phyloP scores from a whole-genome alignment of 2,329 filamentous ascomycete species.

The Metarhizium guizhouense region DNA sequence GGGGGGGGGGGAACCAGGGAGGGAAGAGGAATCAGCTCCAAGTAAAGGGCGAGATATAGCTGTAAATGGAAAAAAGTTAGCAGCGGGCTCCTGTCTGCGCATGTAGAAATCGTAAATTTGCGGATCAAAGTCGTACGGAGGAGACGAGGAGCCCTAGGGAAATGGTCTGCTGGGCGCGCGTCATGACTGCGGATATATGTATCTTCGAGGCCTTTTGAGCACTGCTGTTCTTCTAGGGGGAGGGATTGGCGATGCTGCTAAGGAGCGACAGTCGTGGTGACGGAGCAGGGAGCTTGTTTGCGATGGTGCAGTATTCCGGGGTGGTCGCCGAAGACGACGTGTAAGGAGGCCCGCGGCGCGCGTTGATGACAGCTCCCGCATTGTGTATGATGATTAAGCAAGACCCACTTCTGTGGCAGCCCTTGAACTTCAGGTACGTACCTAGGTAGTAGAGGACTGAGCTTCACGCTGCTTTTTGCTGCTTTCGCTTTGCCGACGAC shows the following conservation, averaged over 20 bases:
- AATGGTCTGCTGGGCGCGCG: conserved; percentile 86
- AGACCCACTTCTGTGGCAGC: not conserved
- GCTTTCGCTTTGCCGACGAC: too few species aligned
- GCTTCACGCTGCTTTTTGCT: too few species aligned
- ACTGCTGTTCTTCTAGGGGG: not conserved
- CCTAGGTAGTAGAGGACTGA: not conserved
- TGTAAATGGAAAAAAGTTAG: conserved; percentile 35
- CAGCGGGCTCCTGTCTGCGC: conserved; percentile 8
- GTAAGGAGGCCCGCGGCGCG: conserved; percentile 4
- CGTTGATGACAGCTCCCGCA: conserved; percentile 3
- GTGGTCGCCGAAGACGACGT: not conserved
- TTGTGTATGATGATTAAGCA: conserved; percentile 5
- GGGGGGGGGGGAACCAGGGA: too few species aligned
- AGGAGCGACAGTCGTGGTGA: conserved; percentile 8
- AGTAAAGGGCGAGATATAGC: conserved; percentile 83
- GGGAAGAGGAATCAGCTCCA: conserved; percentile 76
- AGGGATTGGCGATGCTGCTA: conserved; percentile 6
- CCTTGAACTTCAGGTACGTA: not conserved
- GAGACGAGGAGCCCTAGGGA: conserved; percentile 80
- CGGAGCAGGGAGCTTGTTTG: conserved; percentile 2
- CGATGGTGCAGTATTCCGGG: not conserved
- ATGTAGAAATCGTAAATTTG: not conserved
- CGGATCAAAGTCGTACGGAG: conserved; percentile 52
- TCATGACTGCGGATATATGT: conserved; percentile 53
- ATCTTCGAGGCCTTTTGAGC: not conserved